A percentile compares a stretch with the other conserved stretches of the same genome.
Conservation (phyloP, 2,329 filamentous ascomycete genomes). For the Xylariomycetidae sp. region DNA sequence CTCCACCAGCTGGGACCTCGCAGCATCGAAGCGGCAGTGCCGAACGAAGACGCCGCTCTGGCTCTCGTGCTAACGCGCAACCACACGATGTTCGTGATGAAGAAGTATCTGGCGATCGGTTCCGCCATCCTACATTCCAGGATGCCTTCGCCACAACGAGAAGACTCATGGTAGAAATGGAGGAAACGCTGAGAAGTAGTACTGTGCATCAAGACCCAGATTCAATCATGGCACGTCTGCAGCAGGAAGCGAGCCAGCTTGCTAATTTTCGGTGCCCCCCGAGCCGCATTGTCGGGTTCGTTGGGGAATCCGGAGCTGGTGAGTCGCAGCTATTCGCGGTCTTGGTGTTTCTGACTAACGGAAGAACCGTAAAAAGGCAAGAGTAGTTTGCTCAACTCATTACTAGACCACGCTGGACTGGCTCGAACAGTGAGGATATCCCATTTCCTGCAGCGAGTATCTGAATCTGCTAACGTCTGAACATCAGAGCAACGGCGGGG, state of each 20-base stretch:
- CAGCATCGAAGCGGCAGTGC: no score
- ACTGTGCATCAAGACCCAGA: conserved; percentile 29
- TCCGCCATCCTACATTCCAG: conserved; percentile 31
- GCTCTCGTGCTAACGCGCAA: conserved; percentile 2
- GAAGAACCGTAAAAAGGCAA: conserved; percentile 29
- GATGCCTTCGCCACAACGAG: conserved; percentile 27
- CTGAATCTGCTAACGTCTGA: not conserved
- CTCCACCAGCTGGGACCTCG: not conserved
- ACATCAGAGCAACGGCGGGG: conserved; percentile 35
- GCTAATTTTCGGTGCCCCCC: conserved; percentile 32
- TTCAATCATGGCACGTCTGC: conserved; percentile 32
- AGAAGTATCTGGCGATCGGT: conserved; percentile 28
- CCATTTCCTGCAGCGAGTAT: not conserved
- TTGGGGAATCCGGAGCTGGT: conserved; percentile 43
- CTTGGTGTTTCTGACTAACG: not conserved
- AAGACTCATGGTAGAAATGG: conserved; percentile 24
- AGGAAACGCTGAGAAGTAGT: conserved; percentile 27
- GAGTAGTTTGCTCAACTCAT: conserved; percentile 43
- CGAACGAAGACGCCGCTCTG: no score
- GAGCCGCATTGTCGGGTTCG: conserved; percentile 37
- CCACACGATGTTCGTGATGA: conserved; percentile 22
- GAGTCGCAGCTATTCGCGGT: conserved; percentile 7
- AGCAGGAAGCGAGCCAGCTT: conserved; percentile 26
- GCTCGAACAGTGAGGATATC: conserved; percentile 37
- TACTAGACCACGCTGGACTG: conserved; percentile 34